Conservation (phyloP, 106 monocot genomes). For the Dendrobium nobile region DNA sequence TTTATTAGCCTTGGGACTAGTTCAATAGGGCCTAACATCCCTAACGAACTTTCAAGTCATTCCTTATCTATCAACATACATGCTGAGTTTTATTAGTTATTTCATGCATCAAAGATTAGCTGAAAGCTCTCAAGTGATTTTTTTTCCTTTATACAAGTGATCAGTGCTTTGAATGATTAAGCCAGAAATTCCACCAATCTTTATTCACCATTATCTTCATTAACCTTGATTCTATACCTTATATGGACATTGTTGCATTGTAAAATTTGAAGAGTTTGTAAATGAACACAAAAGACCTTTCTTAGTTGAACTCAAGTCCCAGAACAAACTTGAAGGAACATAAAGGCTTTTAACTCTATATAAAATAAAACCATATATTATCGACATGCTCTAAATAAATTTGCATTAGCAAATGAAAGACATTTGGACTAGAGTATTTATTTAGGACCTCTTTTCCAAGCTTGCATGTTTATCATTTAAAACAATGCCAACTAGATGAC, state of each 20-base stretch:
- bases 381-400: no score
- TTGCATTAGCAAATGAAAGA: no score
- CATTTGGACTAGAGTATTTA: background rate
- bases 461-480: background rate
- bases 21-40: no score
- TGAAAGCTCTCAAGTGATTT: background rate
- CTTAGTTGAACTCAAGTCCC: background rate
- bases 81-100: background rate
- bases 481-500: background rate
- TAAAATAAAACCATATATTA: no score
- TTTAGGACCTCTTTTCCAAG: background rate
- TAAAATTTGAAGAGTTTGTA: background rate
- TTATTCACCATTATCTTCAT: background rate
- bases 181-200: background rate
- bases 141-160: background rate
- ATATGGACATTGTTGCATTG: background rate
- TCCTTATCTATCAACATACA: background rate
- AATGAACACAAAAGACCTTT: background rate
- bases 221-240: background rate
- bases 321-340: background rate
- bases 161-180: background rate
- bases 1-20: no score
- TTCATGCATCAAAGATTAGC: background rate
- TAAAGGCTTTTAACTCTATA: background rate
- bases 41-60: no score